Base-by-base conservation (phyloP, 2,329 filamentous ascomycete species). In the Colletotrichum salicis region DNA sequence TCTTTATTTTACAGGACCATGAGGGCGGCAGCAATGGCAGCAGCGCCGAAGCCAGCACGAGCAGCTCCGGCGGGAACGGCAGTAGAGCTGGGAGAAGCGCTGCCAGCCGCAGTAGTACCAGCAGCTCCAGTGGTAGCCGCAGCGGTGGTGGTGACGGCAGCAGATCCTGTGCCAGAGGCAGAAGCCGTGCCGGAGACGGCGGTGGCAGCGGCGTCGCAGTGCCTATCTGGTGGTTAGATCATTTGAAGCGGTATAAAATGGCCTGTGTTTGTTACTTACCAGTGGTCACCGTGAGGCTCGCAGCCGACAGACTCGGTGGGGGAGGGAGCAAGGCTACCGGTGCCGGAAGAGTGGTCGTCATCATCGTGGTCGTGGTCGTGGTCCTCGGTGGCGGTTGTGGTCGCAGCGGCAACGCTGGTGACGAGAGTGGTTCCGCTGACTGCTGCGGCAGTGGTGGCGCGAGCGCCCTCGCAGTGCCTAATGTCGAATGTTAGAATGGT, bases 31-130 rank as follows among this genome's bases (percentile, higher is more conserved):
- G 41, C 61, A 15, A 71, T 52, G n/a, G 68, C 73, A 41, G 65
- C 73, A 12, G 71, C 73, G 4, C 67, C 70, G 35, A 62, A 59
- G 0, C 63, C 66, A 2, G 52, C 71, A 13, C 51, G 67, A 19
- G 57, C 73, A 29, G 66, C 73, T 10, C 67, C 73, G 13, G 67
- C 67, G 2, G 70, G 51, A 11, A 71, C 56, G 12, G 37, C 62
- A 11, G 69, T 68, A 5, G 41, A 5, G 5, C 72, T 80, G 79
- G 84, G 10, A 79, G 82, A 74, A 91, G 92, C 1, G 90, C 89
- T 29, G 24, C 48, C 15, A 12, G 19, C 62, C 3, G 29, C 37
- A 15, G 56, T 54, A 27, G 65, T 56, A 48, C 56, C 33, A 10
- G 64, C 58, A 31, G 55, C 64, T 37, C 27, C 60, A 52, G 60